A percentile compares a stretch with the other conserved stretches of the same genome.
Conservation (phyloP, 2,329 filamentous ascomycete genomes). For the Talaromyces sp. region DNA sequence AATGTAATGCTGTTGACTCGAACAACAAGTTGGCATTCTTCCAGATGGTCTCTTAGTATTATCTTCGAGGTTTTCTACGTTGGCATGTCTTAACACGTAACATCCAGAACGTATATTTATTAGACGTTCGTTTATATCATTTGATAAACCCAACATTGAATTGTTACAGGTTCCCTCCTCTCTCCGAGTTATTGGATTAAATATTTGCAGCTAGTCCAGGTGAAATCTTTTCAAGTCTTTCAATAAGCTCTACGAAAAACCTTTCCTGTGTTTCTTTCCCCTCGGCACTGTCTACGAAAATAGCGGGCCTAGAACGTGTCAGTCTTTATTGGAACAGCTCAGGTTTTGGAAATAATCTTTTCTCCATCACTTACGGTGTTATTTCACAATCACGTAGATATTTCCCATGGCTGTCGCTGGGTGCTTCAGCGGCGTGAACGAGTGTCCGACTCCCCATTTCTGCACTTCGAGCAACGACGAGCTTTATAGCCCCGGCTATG, state of each 20-base stretch:
- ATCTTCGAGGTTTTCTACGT: too few species aligned
- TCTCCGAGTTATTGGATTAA: slow-evolving; percentile 64
- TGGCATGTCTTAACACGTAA: too few species aligned
- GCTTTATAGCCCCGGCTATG: neutral
- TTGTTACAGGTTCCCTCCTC: slow-evolving; percentile 55
- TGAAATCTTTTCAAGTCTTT: neutral
- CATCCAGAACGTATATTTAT: too few species aligned
- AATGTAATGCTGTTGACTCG: too few species aligned
- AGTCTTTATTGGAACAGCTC: too few species aligned
- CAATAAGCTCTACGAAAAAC: slow-evolving; percentile 1
- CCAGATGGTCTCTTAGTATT: too few species aligned
- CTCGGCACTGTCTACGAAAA: neutral
- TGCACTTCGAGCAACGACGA: slow-evolving; percentile 3
- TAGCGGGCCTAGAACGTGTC: neutral
- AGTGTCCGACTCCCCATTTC: slow-evolving; percentile 5
- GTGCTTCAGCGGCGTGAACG: slow-evolving; percentile 3
- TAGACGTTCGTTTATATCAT: too few species aligned
- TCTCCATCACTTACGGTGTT: slow-evolving; percentile 1
- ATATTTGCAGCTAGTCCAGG: slow-evolving; percentile 1
- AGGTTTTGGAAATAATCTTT: neutral
- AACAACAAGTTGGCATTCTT: too few species aligned
- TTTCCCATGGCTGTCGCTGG: slow-evolving; percentile 4
- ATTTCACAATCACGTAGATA: slow-evolving; percentile 8
- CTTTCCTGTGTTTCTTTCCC: slow-evolving; percentile 2
- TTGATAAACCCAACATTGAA: too few species aligned